Evolutionary conservation across 768 basidiomycete species (phyloP).

Genomic region (Scleroderma bovista): DNA sequence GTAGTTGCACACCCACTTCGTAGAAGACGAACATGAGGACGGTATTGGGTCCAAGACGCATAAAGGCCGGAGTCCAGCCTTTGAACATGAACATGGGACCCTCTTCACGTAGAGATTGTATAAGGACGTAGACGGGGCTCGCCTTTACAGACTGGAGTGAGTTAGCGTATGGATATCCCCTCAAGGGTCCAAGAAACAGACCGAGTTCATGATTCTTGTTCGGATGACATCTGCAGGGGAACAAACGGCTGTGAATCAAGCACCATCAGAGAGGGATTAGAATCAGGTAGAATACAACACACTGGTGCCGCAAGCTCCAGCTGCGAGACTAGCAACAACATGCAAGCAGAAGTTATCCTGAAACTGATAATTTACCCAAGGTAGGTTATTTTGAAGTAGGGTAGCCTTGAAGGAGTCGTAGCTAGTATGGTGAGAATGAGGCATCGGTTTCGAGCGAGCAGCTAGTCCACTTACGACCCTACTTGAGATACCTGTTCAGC

Average conservation of each 20-base stretch:
- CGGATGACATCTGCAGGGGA: constrained; percentile 74
- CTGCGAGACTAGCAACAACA: constrained; percentile 57
- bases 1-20: constrained; percentile 45
- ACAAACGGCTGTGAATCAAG: constrained; percentile 51
- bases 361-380: constrained; percentile 54
- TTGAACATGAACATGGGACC: constrained; percentile 78
- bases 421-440: constrained; percentile 29
- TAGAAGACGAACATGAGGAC: constrained; percentile 82
- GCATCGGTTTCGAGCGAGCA: not conserved
- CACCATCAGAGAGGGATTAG: constrained; percentile 3
- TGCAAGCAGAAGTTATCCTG: constrained; percentile 65
- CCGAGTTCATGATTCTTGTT: constrained; percentile 74
- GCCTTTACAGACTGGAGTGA: constrained; percentile 43
- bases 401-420: constrained; percentile 73
- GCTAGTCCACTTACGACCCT: constrained; percentile 57
- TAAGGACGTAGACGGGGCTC: constrained; percentile 47
- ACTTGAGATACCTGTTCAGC: constrained; percentile 67
- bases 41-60: constrained; percentile 79
- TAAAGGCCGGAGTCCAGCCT: constrained; percentile 87
- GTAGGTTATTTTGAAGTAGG: constrained; percentile 47
- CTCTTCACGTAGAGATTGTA: constrained; percentile 61
- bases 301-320: constrained; percentile 79
- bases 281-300: constrained; percentile 15
- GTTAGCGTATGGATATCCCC: constrained; percentile 1
- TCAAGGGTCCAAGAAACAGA: constrained; percentile 27